These are phyloP conservation scores for Candida takata DNA, from an alignment of 805 yeast species.

Conservation along the genomic window DNA sequence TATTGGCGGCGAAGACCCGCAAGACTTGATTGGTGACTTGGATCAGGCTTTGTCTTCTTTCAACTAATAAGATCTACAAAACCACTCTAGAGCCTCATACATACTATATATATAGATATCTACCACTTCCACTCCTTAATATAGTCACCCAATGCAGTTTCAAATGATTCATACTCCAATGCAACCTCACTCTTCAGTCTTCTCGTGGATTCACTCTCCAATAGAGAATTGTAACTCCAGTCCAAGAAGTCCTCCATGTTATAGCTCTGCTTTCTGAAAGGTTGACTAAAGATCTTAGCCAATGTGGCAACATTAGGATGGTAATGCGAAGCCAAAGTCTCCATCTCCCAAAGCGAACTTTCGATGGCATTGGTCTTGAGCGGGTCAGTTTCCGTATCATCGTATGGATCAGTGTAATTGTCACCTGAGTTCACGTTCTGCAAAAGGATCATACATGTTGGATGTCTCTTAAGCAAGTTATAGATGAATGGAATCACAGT, in stretches of 20 bases:
- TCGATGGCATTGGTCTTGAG: conserved; percentile 69
- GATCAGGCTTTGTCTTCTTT: conserved; percentile 40
- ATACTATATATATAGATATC: too few species aligned
- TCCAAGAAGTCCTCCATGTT: conserved; percentile 92
- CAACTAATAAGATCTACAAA: conserved; percentile 5
- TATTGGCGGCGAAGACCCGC: conserved; percentile 69
- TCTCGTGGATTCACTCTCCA: conserved; percentile 58
- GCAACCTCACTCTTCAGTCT: conserved; percentile 67
- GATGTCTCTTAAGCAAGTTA: conserved; percentile 84
- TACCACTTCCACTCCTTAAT: conserved; percentile 22
- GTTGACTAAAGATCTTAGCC: conserved; percentile 83
- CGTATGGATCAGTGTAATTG: conserved; percentile 57
- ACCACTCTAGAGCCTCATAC: too few species aligned
- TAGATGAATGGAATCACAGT: conserved; percentile 86
- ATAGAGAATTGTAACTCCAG: conserved; percentile 68
- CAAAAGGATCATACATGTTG: conserved; percentile 84
- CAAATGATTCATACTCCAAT: conserved; percentile 55
- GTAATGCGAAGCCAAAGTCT: conserved; percentile 72
- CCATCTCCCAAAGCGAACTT: conserved; percentile 90
- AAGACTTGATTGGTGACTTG: conserved; percentile 73
- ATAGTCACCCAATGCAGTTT: conserved; percentile 21
- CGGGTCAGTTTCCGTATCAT: conserved; percentile 63
- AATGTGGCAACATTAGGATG: conserved; percentile 94
- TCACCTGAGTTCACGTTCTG: conserved; percentile 37
- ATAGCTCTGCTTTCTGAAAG: conserved; percentile 80